Conservation (phyloP, 768 basidiomycete species). For the Cystobasidium tubakii region DNA sequence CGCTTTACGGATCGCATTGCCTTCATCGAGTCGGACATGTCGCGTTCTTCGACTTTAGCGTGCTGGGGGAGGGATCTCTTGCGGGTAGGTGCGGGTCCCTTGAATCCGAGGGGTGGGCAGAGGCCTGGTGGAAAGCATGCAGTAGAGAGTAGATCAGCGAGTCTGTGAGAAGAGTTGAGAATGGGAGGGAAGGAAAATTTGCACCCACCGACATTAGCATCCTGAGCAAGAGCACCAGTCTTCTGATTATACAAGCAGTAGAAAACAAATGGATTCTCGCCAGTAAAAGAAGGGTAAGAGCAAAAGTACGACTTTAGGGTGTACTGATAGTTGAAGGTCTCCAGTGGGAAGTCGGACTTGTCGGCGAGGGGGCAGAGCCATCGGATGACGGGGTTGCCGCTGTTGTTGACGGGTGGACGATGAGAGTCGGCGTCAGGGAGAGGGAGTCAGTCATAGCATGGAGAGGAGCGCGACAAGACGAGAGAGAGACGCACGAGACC, state of each 20-base stretch:
- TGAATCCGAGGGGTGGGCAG: background rate
- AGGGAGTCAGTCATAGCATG: background rate
- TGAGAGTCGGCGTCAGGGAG: too few species aligned
- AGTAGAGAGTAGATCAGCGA: background rate
- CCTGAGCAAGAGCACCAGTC: background rate
- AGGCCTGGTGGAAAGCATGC: background rate
- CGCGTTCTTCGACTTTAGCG: background rate
- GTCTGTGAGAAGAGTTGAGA: too few species aligned
- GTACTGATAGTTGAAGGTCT: background rate
- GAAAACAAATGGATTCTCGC: background rate
- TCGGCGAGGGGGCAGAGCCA: background rate
- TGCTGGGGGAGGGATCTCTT: slow-evolving; percentile 4
- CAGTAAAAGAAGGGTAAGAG: background rate
- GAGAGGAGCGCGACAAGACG: background rate
- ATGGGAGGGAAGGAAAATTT: background rate
- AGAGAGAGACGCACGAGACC: background rate
- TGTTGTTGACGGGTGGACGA: background rate
- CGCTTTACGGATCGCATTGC: background rate
- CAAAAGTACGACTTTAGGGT: background rate
- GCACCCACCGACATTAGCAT: background rate
- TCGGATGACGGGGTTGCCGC: background rate
- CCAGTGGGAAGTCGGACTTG: slow-evolving; percentile 1
- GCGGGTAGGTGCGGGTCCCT: background rate
- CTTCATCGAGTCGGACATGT: slow-evolving; percentile 1
- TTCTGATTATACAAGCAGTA: slow-evolving; percentile 5